These are phyloP conservation scores for Apiospora malaysiana DNA, from an alignment of 2,329 filamentous ascomycete species.

Conservation along the genomic window DNA sequence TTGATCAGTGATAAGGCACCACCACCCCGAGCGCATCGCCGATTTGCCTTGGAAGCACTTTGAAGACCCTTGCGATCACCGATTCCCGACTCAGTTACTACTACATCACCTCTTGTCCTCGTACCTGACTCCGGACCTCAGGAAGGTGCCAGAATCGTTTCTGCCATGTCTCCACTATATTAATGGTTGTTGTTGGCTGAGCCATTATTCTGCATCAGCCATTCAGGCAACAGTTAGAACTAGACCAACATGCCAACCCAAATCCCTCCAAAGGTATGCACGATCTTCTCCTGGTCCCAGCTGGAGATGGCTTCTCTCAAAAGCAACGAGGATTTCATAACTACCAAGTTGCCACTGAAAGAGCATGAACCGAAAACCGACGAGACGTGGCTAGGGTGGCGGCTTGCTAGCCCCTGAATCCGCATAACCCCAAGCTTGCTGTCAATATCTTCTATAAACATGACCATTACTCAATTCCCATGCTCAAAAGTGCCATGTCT, in stretches of 20 bases:
- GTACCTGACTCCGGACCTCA: neutral
- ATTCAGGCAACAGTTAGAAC: neutral
- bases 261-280: neutral
- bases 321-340: neutral
- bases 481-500: neutral
- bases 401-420: neutral
- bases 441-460: neutral
- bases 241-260: neutral
- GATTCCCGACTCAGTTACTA: too few relatives aligned
- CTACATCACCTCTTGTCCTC: constrained; percentile 1
- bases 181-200: neutral
- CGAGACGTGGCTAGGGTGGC: neutral
- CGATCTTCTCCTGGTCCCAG: neutral
- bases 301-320: neutral
- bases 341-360: neutral
- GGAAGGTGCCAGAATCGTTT: neutral
- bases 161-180: neutral
- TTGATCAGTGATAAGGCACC: neutral
- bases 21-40: neutral
- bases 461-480: neutral
- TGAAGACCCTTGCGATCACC: neutral
- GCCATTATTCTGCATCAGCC: neutral
- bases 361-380: neutral
- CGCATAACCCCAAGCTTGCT: neutral
- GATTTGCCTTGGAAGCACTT: neutral